phyloP scores from a whole-genome alignment of 2,329 filamentous ascomycete species.

The Sarocladium kiliense region DNA sequence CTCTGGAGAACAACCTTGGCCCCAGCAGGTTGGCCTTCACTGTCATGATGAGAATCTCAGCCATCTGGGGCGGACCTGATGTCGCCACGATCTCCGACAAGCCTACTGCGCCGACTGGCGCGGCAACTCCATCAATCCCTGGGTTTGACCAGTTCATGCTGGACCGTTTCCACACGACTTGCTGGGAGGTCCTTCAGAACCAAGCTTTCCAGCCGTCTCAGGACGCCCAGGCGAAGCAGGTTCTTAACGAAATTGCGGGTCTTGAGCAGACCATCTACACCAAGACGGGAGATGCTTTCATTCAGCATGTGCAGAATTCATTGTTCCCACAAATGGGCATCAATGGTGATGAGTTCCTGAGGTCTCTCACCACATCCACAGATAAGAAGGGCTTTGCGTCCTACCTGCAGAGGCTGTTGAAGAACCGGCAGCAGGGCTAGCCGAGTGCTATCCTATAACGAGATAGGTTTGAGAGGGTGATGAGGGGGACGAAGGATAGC shows the following conservation, averaged over 20 bases:
- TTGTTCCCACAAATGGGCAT: constrained; percentile 63
- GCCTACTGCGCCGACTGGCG: constrained; percentile 42
- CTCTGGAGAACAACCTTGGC: constrained; percentile 58
- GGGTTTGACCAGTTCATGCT: constrained; percentile 93
- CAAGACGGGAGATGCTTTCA: constrained; percentile 81
- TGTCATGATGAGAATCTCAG: constrained; percentile 76
- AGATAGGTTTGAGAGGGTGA: no score
- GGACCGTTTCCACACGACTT: constrained; percentile 78
- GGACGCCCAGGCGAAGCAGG: constrained; percentile 84
- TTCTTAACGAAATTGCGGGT: constrained; percentile 80
- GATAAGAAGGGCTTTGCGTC: constrained; percentile 58
- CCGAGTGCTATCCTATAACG: background rate
- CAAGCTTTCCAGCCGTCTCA: constrained; percentile 70
- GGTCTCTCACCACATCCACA: constrained; percentile 50
- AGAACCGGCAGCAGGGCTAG: constrained; percentile 29
- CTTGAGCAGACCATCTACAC: constrained; percentile 86
- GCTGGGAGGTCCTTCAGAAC: constrained; percentile 82
- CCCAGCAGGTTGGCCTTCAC: constrained; percentile 71
- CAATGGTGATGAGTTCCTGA: constrained; percentile 55
- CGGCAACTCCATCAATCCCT: constrained; percentile 59
- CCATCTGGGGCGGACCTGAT: constrained; percentile 87
- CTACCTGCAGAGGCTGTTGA: constrained; percentile 58
- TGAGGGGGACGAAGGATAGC: background rate
- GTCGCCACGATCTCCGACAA: constrained; percentile 52
- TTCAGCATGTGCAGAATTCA: constrained; percentile 58